These are phyloP conservation scores for Sclerotiophoma versabilis DNA, from an alignment of 2,329 filamentous ascomycete species.

Conservation along the genomic window DNA sequence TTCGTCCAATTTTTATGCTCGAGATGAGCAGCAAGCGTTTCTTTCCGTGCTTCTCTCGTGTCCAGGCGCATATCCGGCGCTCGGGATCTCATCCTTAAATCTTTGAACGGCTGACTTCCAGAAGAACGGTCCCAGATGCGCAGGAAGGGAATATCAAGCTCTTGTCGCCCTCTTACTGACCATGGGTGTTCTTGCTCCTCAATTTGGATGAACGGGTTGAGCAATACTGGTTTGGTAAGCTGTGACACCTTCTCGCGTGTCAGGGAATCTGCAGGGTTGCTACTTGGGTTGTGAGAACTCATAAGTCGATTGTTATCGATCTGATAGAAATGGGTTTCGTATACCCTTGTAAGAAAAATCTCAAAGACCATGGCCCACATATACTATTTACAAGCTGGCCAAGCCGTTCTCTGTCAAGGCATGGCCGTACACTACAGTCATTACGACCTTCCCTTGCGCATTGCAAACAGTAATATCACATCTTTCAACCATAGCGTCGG, in stretches of 20 bases:
- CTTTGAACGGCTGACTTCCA: constrained; percentile 15
- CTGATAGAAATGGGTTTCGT: not conserved
- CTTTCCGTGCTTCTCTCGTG: not conserved
- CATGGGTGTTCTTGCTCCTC: constrained; percentile 14
- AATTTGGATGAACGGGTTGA: not conserved
- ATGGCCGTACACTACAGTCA: not conserved
- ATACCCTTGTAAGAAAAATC: not conserved
- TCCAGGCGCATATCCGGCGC: not conserved
- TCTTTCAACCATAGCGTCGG: not conserved
- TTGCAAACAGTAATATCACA: not conserved
- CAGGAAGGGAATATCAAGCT: constrained; percentile 9
- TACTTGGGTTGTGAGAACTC: not conserved
- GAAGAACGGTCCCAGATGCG: constrained; percentile 20
- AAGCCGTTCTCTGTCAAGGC: not conserved
- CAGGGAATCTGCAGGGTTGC: not conserved
- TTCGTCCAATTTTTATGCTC: constrained; percentile 1
- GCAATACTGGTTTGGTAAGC: constrained; percentile 1
- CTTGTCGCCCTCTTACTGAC: not conserved
- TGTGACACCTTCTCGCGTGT: constrained; percentile 7
- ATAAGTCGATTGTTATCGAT: not conserved
- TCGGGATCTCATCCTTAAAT: constrained; percentile 6
- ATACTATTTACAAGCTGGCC: not conserved
- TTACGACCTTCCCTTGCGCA: not conserved
- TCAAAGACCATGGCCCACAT: not conserved
- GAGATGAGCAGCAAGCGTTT: constrained; percentile 3